phyloP scores from a whole-genome alignment of 1,139 yeast genomes.

The Hansenula sp. region DNA sequence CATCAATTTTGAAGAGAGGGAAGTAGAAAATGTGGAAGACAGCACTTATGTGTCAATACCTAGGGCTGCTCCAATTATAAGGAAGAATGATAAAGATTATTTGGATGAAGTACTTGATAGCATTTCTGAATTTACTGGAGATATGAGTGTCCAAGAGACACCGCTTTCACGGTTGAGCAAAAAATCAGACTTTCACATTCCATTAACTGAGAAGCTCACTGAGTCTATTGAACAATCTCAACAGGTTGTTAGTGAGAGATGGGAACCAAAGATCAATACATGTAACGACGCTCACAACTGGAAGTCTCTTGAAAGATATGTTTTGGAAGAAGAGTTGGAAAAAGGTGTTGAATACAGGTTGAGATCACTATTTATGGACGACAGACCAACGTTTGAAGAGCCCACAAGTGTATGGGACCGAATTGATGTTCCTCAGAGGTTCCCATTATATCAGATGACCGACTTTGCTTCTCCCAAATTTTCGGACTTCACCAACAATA shows the following conservation, averaged over 20 bases:
- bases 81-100: no score
- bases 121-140: not conserved
- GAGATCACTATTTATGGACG: conserved; percentile 15
- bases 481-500: no score
- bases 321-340: conserved; percentile 10
- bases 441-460: no score
- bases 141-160: not conserved
- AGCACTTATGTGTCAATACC: no score
- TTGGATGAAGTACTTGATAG: not conserved
- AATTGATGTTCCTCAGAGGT: not conserved
- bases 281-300: no score
- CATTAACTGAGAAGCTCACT: not conserved
- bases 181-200: not conserved
- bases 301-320: conserved; percentile 5
- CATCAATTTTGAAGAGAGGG: no score
- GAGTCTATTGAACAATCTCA: not conserved
- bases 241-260: not conserved
- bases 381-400: conserved; percentile 13
- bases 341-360: conserved; percentile 14
- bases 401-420: conserved; percentile 7
- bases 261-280: no score
- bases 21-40: no score
- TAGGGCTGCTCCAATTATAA: no score
- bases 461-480: no score
- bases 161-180: not conserved